These are phyloP conservation scores for Scheffersomyces illinoinensis DNA, from an alignment of 1,139 yeast species.

Conservation along the genomic window DNA sequence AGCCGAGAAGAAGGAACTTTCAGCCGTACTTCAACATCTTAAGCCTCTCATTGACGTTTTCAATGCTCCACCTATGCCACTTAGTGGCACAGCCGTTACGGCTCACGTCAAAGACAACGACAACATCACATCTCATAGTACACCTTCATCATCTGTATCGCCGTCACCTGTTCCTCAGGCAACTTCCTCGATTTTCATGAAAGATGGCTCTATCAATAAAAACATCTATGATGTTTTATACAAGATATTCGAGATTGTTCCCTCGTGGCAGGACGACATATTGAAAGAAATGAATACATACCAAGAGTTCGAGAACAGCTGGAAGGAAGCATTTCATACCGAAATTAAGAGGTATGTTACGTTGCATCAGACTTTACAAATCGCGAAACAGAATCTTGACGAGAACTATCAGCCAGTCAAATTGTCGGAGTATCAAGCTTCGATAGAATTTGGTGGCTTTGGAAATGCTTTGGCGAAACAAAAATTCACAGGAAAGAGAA, in stretches of 20 bases:
- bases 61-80: conserved; percentile 8
- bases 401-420: conserved; percentile 33
- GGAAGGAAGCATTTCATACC: conserved; percentile 32
- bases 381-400: conserved; percentile 27
- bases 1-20: conserved; percentile 29
- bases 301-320: conserved; percentile 32
- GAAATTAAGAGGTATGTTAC: conserved; percentile 36
- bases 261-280: conserved; percentile 41
- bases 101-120: not conserved
- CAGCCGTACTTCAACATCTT: conserved; percentile 17
- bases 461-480: conserved; percentile 36
- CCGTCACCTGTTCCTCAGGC: not conserved
- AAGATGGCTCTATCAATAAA: conserved; percentile 33
- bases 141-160: conserved; percentile 1
- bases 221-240: conserved; percentile 28
- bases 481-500: conserved; percentile 9
- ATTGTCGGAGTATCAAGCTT: conserved; percentile 40
- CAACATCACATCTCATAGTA: not conserved
- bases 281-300: conserved; percentile 28
- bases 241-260: conserved; percentile 27
- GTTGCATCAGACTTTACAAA: conserved; percentile 33
- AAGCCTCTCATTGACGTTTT: conserved; percentile 32
- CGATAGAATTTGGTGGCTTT: conserved; percentile 45
- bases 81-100: not conserved
- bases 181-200: conserved; percentile 23